Evolutionary conservation across 2,329 filamentous ascomycete genomes (phyloP), one percentile per base, ranked within the genome.

Genomic region (Claviceps paspali): DNA sequence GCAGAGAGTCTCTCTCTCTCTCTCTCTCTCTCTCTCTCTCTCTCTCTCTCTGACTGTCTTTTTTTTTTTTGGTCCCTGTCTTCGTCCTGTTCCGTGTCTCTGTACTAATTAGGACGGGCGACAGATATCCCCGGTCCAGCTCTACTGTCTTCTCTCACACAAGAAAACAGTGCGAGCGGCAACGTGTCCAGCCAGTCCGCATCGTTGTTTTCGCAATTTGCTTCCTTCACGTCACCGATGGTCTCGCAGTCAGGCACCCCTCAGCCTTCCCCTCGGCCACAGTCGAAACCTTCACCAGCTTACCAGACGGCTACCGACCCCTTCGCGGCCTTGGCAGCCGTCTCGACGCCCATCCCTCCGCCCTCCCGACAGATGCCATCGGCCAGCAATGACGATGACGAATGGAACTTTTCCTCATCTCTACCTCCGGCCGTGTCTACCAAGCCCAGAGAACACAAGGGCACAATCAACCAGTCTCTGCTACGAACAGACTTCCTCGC

Each of bases 321-420:
- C 2, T 74, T 76, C 43, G 67, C 68, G 1, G 61, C 65, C 10
- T 62, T 76, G 6, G 53, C 59, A 12, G 47, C 44, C 38, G 29
- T 47, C 27, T 40, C 14, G 49, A 58, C 14, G 8, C 49, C 48
- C 14, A 45, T n/a, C n/a, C n/a, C n/a, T n/a, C n/a, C 42, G 12
- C 47, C 51, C 8, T 47, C 45, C 2, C 37, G 41, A n/a, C 43
- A 52, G 2, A 38, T 53, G 0, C 38, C 61, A 3, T 45, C 49
- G 7, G 51, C 61, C 6, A 64, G 63, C 35, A 75, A 82, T 32
- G 87, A 95, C 36, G 88, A 95, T 35, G 88, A 96, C 45, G 88
- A 96, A 52, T 96, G 88, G 87, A 82, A 76, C 18, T 96, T 96
- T 55, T 76, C 83, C 3, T 96, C 88, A 0, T 79, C 88, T 0